A percentile compares a stretch with the other conserved stretches of the same genome.
Evolutionary conservation across 805 yeast species (phyloP).

Genomic region (Lachancea quebecensis): DNA sequence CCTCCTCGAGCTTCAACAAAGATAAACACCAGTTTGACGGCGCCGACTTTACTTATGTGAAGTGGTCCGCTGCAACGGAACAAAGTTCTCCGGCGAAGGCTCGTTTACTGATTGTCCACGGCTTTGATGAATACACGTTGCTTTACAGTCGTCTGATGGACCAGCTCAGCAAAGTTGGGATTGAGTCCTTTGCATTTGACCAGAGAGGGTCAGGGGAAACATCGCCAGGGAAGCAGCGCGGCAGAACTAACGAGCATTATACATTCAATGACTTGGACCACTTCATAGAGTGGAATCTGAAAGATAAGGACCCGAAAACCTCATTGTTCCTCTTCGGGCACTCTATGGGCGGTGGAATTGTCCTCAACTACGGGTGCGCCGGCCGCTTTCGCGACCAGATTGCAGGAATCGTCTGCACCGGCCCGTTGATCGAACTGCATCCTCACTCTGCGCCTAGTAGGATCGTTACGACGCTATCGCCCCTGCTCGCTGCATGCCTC

Average conservation of each 20-base stretch:
- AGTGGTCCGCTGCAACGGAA: slow-evolving; percentile 19
- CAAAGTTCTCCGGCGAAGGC: slow-evolving; percentile 35
- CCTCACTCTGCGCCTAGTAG: slow-evolving; percentile 52
- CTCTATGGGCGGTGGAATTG: slow-evolving; percentile 79
- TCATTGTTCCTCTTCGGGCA: slow-evolving; percentile 53
- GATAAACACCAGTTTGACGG: slow-evolving; percentile 23
- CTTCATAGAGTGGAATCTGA: slow-evolving; percentile 31
- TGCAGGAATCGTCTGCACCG: slow-evolving; percentile 43
- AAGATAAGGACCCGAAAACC: slow-evolving; percentile 18
- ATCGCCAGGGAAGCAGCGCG: slow-evolving; percentile 45
- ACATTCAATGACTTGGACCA: slow-evolving; percentile 55
- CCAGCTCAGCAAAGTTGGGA: slow-evolving; percentile 44
- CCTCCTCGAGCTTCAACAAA: slow-evolving; percentile 18
- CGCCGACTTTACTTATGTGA: slow-evolving; percentile 26
- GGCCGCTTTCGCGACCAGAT: slow-evolving; percentile 46
- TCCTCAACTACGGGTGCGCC: slow-evolving; percentile 50
- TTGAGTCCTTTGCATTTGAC: slow-evolving; percentile 61
- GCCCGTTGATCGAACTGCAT: slow-evolving; percentile 55
- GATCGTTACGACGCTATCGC: slow-evolving; percentile 36
- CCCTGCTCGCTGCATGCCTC: slow-evolving; percentile 34
- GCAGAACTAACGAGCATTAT: slow-evolving; percentile 49
- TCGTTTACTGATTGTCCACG: slow-evolving; percentile 57
- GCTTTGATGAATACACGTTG: slow-evolving; percentile 55
- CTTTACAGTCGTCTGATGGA: slow-evolving; percentile 50
- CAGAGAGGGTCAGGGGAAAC: slow-evolving; percentile 75